Evolutionary conservation across 1,139 yeast species (phyloP), one percentile per base, ranked within the genome.

Genomic region (Geotrichum citri-aurantii): DNA sequence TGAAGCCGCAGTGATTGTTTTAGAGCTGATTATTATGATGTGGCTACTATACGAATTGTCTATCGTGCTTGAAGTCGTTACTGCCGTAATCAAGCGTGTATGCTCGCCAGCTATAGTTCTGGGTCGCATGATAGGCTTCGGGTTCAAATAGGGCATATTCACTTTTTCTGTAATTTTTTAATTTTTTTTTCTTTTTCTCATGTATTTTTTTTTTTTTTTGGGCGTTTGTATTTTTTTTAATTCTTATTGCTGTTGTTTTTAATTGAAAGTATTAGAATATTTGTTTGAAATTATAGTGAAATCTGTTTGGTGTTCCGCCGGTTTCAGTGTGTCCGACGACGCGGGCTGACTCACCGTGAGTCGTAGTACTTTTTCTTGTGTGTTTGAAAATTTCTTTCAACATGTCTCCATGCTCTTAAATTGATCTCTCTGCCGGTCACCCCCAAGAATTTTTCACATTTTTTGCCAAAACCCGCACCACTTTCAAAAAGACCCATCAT

Each of bases 31-130:
- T 23, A 59, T 70, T 29, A 60, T 72, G 23, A 66, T 71, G 68
- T 69, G 73, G 68, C 59, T 69, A 17, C 55, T 68, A 50, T 69
- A 71, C 64, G 68, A 65, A 42, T 62, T 70, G 10, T 70, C 74
- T 1, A 68, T 71, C 17, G 56, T 71, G 29, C 56, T 72, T 37
- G 70, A 69, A 56, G 65, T 69, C 3, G 52, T 70, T 49, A 65
- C 73, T 8, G 63, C 68, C 11, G 69, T 67, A n/a, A 65, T 70
- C 47, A 65, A 65, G 48, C 62, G 70, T 0, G 50, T 69, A 10
- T 69, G 72, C 58, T 63, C 68, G 66, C 73, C 73, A n/a, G 68
- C 69, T 19, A 68, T 70, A 37, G 50, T 70, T 24, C 56, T 70
- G 24, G 68, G 69, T 40, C 65, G 69, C 24, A 44, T 67, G 37